Evolutionary conservation across 2,329 filamentous ascomycete genomes (phyloP).

Genomic region (Bipolaris zeicola): DNA sequence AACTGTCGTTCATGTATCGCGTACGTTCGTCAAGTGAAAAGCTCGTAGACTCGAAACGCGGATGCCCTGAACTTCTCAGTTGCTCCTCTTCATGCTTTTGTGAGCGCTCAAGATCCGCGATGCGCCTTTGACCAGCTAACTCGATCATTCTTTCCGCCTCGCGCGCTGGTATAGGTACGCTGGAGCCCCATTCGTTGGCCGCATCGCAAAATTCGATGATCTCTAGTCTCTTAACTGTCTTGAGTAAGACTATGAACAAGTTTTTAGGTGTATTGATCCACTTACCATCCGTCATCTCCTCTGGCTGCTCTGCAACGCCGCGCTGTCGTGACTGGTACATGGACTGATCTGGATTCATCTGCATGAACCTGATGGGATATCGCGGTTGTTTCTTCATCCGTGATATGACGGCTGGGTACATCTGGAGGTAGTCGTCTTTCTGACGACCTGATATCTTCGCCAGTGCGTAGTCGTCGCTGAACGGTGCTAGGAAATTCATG

Average conservation of each 20-base stretch:
- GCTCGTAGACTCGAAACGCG: background rate
- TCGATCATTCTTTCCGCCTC: conserved; percentile 28
- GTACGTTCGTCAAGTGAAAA: background rate
- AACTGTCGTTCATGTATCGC: background rate
- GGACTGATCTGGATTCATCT: conserved; percentile 25
- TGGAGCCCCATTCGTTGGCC: conserved; percentile 36
- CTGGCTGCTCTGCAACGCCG: background rate
- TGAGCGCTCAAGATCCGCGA: conserved; percentile 16
- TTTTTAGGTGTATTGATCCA: background rate
- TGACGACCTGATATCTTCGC: conserved; percentile 23
- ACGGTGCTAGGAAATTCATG: conserved; percentile 23
- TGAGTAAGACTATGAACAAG: background rate
- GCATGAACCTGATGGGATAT: conserved; percentile 30
- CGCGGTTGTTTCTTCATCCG: conserved; percentile 31
- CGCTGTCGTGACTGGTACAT: background rate
- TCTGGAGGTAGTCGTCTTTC: conserved; percentile 20
- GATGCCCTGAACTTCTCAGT: background rate
- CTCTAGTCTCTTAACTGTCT: conserved; percentile 16
- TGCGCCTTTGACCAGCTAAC: conserved; percentile 21
- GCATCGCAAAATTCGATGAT: conserved; percentile 36
- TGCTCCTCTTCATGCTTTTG: background rate
- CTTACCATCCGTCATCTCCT: conserved; percentile 26
- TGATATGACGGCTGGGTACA: conserved; percentile 24
- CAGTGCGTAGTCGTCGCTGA: conserved; percentile 16
- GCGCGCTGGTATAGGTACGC: conserved; percentile 25